Evolutionary conservation across 352 stramenopile species (phyloP).

Genomic region (Pythium myriotylum): DNA sequence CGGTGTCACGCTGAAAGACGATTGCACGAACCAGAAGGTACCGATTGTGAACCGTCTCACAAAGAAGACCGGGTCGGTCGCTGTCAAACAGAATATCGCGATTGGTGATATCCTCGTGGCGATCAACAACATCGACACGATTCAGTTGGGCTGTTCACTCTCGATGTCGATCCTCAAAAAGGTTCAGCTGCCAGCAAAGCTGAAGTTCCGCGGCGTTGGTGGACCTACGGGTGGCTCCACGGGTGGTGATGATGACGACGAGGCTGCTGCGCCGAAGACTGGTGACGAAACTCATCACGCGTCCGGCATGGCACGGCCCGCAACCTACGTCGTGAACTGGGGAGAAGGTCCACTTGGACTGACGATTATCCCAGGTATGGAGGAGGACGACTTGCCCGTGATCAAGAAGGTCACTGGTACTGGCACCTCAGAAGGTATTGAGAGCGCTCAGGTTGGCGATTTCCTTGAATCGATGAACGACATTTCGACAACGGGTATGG

Average conservation of each 20-base stretch:
- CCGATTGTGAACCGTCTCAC: slow-evolving; percentile 87
- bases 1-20: slow-evolving; percentile 85
- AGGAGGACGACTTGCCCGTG: slow-evolving; percentile 78
- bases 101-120: slow-evolving; percentile 85
- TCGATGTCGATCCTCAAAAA: slow-evolving; percentile 91
- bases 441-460: slow-evolving; percentile 82
- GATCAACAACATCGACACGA: slow-evolving; percentile 91
- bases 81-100: slow-evolving; percentile 88
- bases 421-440: slow-evolving; percentile 73
- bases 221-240: slow-evolving; percentile 36
- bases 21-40: slow-evolving; percentile 82
- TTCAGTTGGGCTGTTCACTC: slow-evolving; percentile 83
- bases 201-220: slow-evolving; percentile 83
- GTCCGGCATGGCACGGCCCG: slow-evolving; percentile 58
- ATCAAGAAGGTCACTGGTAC: slow-evolving; percentile 90
- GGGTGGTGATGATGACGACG: slow-evolving; percentile 20
- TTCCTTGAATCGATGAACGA: slow-evolving; percentile 85
- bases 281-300: slow-evolving; percentile 30
- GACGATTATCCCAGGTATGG: slow-evolving; percentile 83
- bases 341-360: slow-evolving; percentile 76
- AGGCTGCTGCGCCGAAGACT: slow-evolving; percentile 27
- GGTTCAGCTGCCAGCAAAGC: slow-evolving; percentile 80
- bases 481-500: slow-evolving; percentile 61
- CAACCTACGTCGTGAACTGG: slow-evolving; percentile 80
- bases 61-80: slow-evolving; percentile 84